Conservation (phyloP, 73 alveolate genomes). For the Symbiodinium natans region DNA sequence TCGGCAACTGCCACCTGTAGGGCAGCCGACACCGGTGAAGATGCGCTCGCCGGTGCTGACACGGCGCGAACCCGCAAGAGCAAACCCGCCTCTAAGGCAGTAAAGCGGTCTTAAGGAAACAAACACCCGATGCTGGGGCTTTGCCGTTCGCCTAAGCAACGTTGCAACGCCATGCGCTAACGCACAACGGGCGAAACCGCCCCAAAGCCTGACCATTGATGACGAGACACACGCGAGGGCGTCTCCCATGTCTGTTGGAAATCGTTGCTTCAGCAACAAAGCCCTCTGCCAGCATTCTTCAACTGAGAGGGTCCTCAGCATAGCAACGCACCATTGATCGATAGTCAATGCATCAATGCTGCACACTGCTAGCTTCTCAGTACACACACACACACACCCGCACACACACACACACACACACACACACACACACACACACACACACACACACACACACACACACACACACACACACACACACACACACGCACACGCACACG, state of each 20-base stretch:
- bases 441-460: not conserved
- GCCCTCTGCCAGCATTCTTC: not conserved
- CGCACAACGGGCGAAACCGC: too few species aligned
- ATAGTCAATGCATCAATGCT: too few species aligned
- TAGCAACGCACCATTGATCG: not conserved
- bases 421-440: not conserved
- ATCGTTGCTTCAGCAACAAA: not conserved
- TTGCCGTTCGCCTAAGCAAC: too few species aligned
- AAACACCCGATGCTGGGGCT: too few species aligned
- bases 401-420: not conserved
- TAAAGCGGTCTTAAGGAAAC: too few species aligned
- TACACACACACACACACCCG: not conserved
- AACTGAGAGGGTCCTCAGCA: not conserved
- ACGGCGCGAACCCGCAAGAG: too few species aligned
- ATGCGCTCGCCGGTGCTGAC: too few species aligned
- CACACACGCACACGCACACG: conserved; percentile 11
- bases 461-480: not conserved
- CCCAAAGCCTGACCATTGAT: not conserved
- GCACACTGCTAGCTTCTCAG: too few species aligned
- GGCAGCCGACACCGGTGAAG: too few species aligned
- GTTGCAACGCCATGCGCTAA: too few species aligned
- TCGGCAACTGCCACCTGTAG: too few species aligned
- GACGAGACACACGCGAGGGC: not conserved
- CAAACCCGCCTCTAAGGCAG: too few species aligned
- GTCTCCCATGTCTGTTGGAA: not conserved